A percentile compares a stretch with the other conserved stretches of the same genome.
phyloP scores from a whole-genome alignment of 2,329 filamentous ascomycete genomes.

The Herpotrichia juniperi region DNA sequence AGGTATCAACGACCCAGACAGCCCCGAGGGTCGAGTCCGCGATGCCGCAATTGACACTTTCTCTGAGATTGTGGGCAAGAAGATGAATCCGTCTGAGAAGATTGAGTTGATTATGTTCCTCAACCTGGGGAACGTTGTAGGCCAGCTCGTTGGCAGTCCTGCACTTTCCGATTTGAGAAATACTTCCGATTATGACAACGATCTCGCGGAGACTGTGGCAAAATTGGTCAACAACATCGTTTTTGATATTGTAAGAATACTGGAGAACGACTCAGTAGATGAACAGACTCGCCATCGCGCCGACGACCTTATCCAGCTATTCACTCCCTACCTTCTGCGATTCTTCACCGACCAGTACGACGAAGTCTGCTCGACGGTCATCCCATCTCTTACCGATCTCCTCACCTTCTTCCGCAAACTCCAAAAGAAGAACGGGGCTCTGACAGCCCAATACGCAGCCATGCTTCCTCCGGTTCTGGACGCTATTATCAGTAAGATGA shows the following conservation, averaged over 20 bases:
- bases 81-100: constrained; percentile 95
- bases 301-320: constrained; percentile 80
- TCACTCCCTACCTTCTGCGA: constrained; percentile 84
- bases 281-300: constrained; percentile 73
- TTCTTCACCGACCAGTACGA: constrained; percentile 99
- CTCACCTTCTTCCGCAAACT: constrained; percentile 88
- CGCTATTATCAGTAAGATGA: constrained; percentile 93
- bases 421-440: constrained; percentile 63
- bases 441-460: constrained; percentile 76
- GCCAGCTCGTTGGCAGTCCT: constrained; percentile 83
- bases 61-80: constrained; percentile 95
- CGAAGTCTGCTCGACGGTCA: constrained; percentile 95
- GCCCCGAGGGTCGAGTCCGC: constrained; percentile 72
- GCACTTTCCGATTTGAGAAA: constrained; percentile 78
- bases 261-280: constrained; percentile 72
- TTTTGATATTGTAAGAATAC: constrained; percentile 82
- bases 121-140: constrained; percentile 83
- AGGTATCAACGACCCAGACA: constrained; percentile 64
- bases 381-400: constrained; percentile 89
- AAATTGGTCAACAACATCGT: constrained; percentile 93
- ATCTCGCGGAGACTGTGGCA: constrained; percentile 91
- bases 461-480: constrained; percentile 90
- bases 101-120: constrained; percentile 91
- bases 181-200: constrained; percentile 89
- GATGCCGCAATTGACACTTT: constrained; percentile 93